Percentiles rank a stretch among this genome's conserved stretches.
Evolutionary conservation across 2,329 filamentous ascomycete genomes (phyloP).

Genomic region (Lasiodiplodia hormozganensis): DNA sequence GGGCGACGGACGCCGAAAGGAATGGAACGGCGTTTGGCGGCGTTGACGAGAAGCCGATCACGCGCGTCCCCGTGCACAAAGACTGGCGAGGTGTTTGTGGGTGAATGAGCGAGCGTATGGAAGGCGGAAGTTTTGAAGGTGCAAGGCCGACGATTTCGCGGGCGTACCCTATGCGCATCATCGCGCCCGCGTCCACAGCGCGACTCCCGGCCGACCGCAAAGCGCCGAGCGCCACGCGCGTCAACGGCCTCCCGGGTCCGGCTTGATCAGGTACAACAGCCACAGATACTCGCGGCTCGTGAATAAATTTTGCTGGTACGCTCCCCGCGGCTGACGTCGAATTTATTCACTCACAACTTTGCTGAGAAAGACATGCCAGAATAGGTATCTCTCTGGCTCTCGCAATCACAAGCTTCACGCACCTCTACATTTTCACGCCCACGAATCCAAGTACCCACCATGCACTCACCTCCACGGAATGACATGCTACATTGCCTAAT

Average conservation of each 20-base stretch:
- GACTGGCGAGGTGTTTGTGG: not conserved
- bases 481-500: too few species aligned
- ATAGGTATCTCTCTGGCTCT: not conserved
- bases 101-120: not conserved
- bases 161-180: constrained; percentile 11
- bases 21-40: constrained; percentile 18
- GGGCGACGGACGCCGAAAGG: not conserved
- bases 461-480: not conserved
- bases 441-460: not conserved
- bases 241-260: not conserved
- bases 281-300: not conserved
- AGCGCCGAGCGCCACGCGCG: constrained; percentile 22
- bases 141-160: constrained; percentile 21
- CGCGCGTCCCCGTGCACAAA: not conserved
- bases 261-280: not conserved
- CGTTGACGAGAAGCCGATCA: not conserved
- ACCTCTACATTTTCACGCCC: not conserved
- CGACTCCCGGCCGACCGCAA: not conserved
- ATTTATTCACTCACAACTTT: not conserved
- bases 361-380: not conserved
- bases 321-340: not conserved
- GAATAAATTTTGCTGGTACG: not conserved
- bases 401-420: not conserved
- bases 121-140: constrained; percentile 10
- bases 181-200: constrained; percentile 13